Evolutionary conservation across 2,329 filamentous ascomycete species (phyloP), one percentile per base, ranked within the genome.

Genomic region (Moelleriella libera): DNA sequence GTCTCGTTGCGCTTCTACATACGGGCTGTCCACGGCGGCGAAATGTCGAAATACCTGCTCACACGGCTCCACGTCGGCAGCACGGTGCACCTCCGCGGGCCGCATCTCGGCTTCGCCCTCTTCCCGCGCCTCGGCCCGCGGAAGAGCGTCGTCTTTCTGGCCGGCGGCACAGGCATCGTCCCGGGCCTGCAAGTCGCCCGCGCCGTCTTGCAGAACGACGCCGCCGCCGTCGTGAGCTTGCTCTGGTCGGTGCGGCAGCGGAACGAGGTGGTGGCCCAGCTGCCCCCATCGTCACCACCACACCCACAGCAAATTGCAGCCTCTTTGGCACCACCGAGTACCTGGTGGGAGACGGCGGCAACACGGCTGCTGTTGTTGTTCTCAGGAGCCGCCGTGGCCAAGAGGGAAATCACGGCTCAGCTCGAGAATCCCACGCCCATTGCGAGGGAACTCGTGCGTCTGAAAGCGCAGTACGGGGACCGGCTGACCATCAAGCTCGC

Each of bases 111-210:
- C 44, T 86, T 82, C 51, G 61, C 74, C 56, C 57, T 78, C 9
- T 46, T 55, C 5, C 45, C 54, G 6, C 54, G 64, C 9, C 55
- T 68, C 2, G 64, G 63, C 11, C 47, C 48, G 2, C 47, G 52
- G 39, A 53, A 54, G 28, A 57, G 57, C n/a, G 71, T 96, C 3
- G 69, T 96, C 2, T 95, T 97, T 58, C 68, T 97, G 28, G 92
- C 89, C 1, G 92, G 89, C 2, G 92, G 92, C 0, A 98, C 92
- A 0, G 90, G 92, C 1, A 85, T 98, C 55, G 88, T 88, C 12
- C 87, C 90, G 0, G 92, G 89, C 6, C 66, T 97, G 62, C 90
- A 97, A 65, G 77, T 84, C 41, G 85, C 82, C 2, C 68, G 80
- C 51, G 76, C 78, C 1, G 63, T 90, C 9, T 65, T 80, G 4